A percentile compares a stretch with the other conserved stretches of the same genome.
phyloP scores from a whole-genome alignment of 306 rosid species.

The Styphnolobium japonicum region DNA sequence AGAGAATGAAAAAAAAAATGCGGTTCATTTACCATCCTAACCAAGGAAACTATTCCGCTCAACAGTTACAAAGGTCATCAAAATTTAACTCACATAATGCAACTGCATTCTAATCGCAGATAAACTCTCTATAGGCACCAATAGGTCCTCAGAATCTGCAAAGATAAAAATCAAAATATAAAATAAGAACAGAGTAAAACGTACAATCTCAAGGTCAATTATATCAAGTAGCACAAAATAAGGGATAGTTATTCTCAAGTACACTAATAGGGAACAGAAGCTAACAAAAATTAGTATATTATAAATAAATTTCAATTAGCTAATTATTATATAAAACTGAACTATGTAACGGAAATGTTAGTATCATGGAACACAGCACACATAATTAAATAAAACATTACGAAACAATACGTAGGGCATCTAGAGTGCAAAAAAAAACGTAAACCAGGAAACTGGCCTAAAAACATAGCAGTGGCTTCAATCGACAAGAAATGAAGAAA shows the following conservation, averaged over 20 bases:
- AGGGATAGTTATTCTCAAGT: neutral
- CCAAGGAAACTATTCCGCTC: constrained; percentile 20
- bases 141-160: constrained; percentile 23
- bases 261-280: neutral
- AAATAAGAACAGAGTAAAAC: neutral
- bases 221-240: neutral
- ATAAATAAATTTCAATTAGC: neutral
- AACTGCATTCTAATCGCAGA: neutral
- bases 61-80: neutral
- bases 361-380: neutral
- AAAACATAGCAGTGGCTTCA: neutral
- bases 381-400: neutral
- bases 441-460: neutral
- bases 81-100: constrained; percentile 17
- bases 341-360: neutral
- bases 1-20: neutral
- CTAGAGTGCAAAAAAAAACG: neutral
- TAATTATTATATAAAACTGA: neutral
- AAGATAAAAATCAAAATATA: neutral
- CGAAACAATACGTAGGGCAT: neutral
- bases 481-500: neutral
- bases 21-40: neutral
- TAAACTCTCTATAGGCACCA: neutral
- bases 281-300: neutral
- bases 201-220: neutral